Percentiles rank a stretch among this genome's conserved stretches.
phyloP scores from a whole-genome alignment of 805 yeast genomes.

The Nematodospora valgi region DNA sequence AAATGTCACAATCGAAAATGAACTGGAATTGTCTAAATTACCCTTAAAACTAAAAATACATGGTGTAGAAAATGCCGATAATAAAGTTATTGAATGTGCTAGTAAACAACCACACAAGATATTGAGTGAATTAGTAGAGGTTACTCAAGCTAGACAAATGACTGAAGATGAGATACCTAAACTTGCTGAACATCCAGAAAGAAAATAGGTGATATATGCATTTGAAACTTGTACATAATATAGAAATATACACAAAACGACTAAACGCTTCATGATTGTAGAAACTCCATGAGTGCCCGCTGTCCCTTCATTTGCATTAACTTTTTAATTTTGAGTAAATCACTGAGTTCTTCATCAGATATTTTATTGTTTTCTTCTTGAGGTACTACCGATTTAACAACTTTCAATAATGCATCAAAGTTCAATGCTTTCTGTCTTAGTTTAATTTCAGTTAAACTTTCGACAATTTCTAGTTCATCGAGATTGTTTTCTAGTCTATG shows the following conservation, averaged over 20 bases:
- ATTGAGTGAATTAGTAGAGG: conserved; percentile 50
- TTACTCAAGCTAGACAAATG: conserved; percentile 51
- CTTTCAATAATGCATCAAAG: conserved; percentile 45
- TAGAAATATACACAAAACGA: conserved; percentile 8
- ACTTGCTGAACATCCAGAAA: conserved; percentile 1
- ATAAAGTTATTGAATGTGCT: conserved; percentile 51
- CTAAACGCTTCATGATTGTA: conserved; percentile 26
- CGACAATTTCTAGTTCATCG: conserved; percentile 19
- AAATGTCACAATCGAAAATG: conserved; percentile 45
- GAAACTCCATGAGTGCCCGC: conserved; percentile 58
- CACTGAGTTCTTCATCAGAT: conserved; percentile 41
- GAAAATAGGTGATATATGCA: conserved; percentile 2
- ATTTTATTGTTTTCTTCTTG: conserved; percentile 8
- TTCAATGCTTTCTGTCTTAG: conserved; percentile 33
- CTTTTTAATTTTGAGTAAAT: conserved; percentile 53
- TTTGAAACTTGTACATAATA: conserved; percentile 2
- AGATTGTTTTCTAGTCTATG: conserved; percentile 13
- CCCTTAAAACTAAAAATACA: conserved; percentile 46
- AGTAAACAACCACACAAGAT: conserved; percentile 49
- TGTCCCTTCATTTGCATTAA: conserved; percentile 69
- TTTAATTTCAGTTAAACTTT: conserved; percentile 28
- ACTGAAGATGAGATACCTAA: conserved; percentile 41
- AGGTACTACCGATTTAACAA: conserved; percentile 19
- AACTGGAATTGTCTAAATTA: conserved; percentile 35
- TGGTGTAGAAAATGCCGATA: conserved; percentile 31